Conservation (phyloP, 139 green algal genomes). For the Astrephomene gubernaculifera region DNA sequence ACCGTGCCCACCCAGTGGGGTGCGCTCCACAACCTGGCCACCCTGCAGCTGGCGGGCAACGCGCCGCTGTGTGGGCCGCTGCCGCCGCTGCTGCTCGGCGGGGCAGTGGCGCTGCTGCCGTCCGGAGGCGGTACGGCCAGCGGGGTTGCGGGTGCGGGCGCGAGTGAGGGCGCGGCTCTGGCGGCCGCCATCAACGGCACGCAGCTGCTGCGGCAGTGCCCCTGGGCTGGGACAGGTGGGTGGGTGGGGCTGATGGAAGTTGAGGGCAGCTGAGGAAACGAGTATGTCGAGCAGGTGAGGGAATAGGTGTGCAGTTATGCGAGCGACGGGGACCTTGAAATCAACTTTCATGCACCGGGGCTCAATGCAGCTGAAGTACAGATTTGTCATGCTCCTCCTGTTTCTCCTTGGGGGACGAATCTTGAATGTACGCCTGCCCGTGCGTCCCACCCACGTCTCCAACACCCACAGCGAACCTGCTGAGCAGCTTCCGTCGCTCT, state of each 20-base stretch:
- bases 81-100: background rate
- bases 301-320: too few species aligned
- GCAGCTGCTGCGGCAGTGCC: conserved; percentile 12
- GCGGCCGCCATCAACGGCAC: conserved; percentile 15
- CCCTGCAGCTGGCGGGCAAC: background rate
- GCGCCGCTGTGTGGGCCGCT: conserved; percentile 13
- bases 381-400: too few species aligned
- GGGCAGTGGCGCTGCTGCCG: background rate
- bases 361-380: too few species aligned
- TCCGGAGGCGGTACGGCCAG: too few species aligned
- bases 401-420: too few species aligned
- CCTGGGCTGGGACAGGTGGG: conserved; percentile 10
- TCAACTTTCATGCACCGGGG: too few species aligned
- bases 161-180: background rate
- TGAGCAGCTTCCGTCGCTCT: background rate
- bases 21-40: background rate
- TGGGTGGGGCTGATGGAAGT: background rate
- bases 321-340: too few species aligned
- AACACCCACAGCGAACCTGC: background rate
- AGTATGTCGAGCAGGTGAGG: too few species aligned
- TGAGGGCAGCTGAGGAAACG: background rate
- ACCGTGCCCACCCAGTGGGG: conserved; percentile 31
- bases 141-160: background rate
- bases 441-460: too few species aligned
- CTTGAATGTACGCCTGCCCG: too few species aligned